These are phyloP conservation scores for Blakeslea trispora DNA, from an alignment of 371 early-diverging fungal species.

Conservation along the genomic window DNA sequence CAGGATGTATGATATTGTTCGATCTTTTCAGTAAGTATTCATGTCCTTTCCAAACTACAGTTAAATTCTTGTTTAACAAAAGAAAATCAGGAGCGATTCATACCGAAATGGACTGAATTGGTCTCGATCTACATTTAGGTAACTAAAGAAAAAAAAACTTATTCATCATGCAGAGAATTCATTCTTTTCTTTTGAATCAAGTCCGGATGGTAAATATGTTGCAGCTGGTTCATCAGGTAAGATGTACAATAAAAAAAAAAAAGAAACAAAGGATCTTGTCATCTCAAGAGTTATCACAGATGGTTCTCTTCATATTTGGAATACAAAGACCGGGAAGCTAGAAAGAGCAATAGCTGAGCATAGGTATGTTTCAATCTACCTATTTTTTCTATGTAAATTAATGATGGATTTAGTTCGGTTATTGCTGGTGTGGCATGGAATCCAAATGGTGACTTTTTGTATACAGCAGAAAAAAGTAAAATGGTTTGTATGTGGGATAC, in stretches of 20 bases:
- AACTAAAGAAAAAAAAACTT: constrained; percentile 9
- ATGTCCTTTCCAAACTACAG: not conserved
- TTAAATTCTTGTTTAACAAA: too few species aligned
- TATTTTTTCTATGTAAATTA: too few species aligned
- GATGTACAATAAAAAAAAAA: not conserved
- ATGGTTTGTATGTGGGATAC: constrained; percentile 61
- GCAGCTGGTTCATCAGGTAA: constrained; percentile 78
- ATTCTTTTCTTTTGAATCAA: constrained; percentile 24
- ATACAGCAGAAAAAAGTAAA: constrained; percentile 76
- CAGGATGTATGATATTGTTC: constrained; percentile 72
- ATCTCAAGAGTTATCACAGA: constrained; percentile 32
- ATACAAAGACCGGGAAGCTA: constrained; percentile 52
- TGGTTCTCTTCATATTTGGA: constrained; percentile 81
- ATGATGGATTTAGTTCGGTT: constrained; percentile 34
- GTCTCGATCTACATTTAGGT: constrained; percentile 85
- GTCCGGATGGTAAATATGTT: constrained; percentile 86
- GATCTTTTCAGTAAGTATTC: constrained; percentile 60
- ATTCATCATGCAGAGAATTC: not conserved
- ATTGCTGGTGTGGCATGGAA: constrained; percentile 70
- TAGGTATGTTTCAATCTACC: constrained; percentile 39
- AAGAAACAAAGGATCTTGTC: not conserved
- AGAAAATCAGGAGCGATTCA: constrained; percentile 64
- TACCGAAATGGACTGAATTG: constrained; percentile 87
- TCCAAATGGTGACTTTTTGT: constrained; percentile 58
- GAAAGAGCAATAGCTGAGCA: constrained; percentile 57